Conservation (phyloP, 768 basidiomycete genomes). For the Hypholoma fasciculare region DNA sequence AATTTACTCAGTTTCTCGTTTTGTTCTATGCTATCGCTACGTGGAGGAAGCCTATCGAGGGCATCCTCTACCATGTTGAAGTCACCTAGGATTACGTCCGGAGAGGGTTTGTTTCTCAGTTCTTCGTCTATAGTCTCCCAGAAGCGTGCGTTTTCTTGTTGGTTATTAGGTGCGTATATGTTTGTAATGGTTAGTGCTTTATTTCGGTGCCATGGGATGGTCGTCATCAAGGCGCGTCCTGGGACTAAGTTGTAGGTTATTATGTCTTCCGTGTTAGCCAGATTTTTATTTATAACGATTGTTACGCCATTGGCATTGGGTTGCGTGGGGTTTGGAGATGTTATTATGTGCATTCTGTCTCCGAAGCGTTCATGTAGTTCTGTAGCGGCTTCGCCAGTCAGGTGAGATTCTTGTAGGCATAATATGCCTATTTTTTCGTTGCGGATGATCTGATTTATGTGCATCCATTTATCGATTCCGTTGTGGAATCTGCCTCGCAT, state of each 20-base stretch:
- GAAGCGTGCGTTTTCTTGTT: conserved; percentile 2
- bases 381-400: conserved; percentile 13
- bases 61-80: conserved; percentile 41
- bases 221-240: conserved; percentile 24
- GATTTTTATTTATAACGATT: conserved; percentile 30
- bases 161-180: conserved; percentile 36
- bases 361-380: conserved; percentile 10
- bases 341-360: conserved; percentile 16
- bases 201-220: conserved; percentile 15
- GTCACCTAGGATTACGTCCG: conserved; percentile 39
- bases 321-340: conserved; percentile 11
- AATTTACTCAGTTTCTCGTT: conserved; percentile 24
- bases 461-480: conserved; percentile 20
- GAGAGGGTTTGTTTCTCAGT: conserved; percentile 4
- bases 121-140: not conserved
- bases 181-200: conserved; percentile 23
- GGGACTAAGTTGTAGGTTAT: conserved; percentile 17
- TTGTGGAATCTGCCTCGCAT: conserved; percentile 18
- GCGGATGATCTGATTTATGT: conserved; percentile 26
- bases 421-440: conserved; percentile 26
- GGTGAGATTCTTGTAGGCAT: conserved; percentile 31
- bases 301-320: conserved; percentile 30
- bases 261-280: conserved; percentile 13
- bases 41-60: conserved; percentile 33
- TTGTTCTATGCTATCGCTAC: conserved; percentile 13